A percentile compares a stretch with the other conserved stretches of the same genome.
phyloP scores from a whole-genome alignment of 2,329 filamentous ascomycete genomes.

The Ustilaginoidea virens region DNA sequence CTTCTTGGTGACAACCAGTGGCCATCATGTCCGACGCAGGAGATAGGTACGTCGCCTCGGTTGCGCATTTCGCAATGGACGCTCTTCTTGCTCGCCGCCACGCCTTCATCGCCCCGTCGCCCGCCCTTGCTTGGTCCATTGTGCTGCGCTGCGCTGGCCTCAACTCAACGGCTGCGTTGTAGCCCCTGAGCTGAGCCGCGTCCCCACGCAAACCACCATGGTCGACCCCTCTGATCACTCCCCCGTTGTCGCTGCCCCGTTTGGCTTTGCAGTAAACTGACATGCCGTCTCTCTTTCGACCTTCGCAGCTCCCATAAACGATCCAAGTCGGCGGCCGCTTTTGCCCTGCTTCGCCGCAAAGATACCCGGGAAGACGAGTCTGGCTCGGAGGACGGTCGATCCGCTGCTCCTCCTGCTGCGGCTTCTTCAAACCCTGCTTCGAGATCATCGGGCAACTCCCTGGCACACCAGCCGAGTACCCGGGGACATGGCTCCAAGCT shows the following conservation, averaged over 20 bases:
- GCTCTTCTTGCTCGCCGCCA: neutral
- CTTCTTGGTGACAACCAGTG: neutral
- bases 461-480: constrained; percentile 19
- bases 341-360: constrained; percentile 39
- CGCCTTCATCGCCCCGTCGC: too few species aligned
- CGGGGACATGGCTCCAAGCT: constrained; percentile 31
- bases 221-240: too few species aligned
- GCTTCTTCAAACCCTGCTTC: constrained; percentile 16
- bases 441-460: constrained; percentile 17
- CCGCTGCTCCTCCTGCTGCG: constrained; percentile 19
- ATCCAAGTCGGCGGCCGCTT: constrained; percentile 35
- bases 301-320: constrained; percentile 30
- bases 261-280: constrained; percentile 1
- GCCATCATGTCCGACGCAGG: constrained; percentile 18
- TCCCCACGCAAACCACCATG: too few species aligned
- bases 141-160: too few species aligned
- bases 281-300: neutral
- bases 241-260: too few species aligned
- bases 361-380: constrained; percentile 36
- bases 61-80: too few species aligned
- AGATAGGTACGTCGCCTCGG: constrained; percentile 16
- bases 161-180: too few species aligned
- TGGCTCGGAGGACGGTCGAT: constrained; percentile 33
- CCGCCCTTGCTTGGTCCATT: too few species aligned
- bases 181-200: too few species aligned